phyloP scores from a whole-genome alignment of 768 basidiomycete genomes.

The Lentinula sp. region DNA sequence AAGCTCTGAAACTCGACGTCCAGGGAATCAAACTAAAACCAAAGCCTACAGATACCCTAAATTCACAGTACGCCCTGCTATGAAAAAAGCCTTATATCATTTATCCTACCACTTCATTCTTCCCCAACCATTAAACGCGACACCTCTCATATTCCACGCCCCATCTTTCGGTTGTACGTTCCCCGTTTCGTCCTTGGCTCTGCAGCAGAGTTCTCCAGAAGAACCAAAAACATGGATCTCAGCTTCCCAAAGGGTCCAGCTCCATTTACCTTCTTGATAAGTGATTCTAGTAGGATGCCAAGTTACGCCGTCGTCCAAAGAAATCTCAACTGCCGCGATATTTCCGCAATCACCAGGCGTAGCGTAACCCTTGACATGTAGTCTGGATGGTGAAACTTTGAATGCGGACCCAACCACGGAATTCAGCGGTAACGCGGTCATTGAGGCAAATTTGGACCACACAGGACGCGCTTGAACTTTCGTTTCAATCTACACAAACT shows the following conservation, averaged over 20 bases:
- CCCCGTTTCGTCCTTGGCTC: slow-evolving; percentile 47
- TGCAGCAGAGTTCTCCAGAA: slow-evolving; percentile 35
- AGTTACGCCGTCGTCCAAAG: slow-evolving; percentile 41
- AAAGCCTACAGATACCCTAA: neutral
- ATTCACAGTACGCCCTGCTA: neutral
- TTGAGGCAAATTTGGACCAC: slow-evolving; percentile 53
- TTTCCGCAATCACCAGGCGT: slow-evolving; percentile 38
- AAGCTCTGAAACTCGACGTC: neutral
- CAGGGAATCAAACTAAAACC: neutral
- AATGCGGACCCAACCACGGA: slow-evolving; percentile 48
- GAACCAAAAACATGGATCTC: slow-evolving; percentile 28
- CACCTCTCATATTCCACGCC: slow-evolving; percentile 64
- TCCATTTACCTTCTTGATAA: slow-evolving; percentile 62
- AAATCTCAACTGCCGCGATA: slow-evolving; percentile 44
- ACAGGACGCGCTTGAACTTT: slow-evolving; percentile 35
- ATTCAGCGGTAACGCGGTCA: slow-evolving; percentile 56
- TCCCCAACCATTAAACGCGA: slow-evolving; percentile 52
- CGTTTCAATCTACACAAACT: slow-evolving; percentile 30
- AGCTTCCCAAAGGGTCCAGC: slow-evolving; percentile 69
- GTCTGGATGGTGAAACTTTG: slow-evolving; percentile 22
- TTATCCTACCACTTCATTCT: neutral
- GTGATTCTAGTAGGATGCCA: slow-evolving; percentile 48
- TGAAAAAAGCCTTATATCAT: neutral
- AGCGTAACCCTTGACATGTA: slow-evolving; percentile 53
- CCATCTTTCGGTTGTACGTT: slow-evolving; percentile 42